Evolutionary conservation across 208 protist genomes (phyloP).

Genomic region (Acanthamoeba divionensis): DNA sequence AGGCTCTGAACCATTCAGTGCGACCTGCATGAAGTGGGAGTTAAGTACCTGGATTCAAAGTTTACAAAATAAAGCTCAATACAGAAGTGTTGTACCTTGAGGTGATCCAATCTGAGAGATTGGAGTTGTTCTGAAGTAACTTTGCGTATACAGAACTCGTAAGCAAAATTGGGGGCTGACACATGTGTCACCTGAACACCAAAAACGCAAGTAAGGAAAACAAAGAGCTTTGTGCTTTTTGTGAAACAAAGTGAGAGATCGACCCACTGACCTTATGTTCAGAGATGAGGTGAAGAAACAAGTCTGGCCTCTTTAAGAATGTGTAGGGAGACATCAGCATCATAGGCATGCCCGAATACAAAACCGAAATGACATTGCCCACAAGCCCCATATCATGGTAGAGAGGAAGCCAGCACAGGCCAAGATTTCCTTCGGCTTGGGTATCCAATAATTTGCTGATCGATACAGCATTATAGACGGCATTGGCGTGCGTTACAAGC

Average conservation of each 20-base stretch:
- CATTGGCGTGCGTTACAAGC: constrained; percentile 11
- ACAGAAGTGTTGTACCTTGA: too few relatives aligned
- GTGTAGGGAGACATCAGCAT: not conserved
- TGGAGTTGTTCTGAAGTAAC: too few relatives aligned
- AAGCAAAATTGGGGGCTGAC: not conserved
- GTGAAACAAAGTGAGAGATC: too few relatives aligned
- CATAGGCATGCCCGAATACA: constrained; percentile 34
- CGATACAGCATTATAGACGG: not conserved
- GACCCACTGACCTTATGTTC: too few relatives aligned
- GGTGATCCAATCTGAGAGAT: too few relatives aligned
- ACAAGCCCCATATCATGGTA: constrained; percentile 36
- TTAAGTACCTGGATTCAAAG: too few relatives aligned
- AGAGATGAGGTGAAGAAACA: not conserved
- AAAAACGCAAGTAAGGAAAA: too few relatives aligned
- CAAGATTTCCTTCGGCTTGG: not conserved
- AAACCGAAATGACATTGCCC: not conserved
- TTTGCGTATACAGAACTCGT: not conserved
- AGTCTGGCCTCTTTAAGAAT: not conserved
- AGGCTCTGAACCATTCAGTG: not conserved
- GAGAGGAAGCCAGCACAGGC: constrained; percentile 14
- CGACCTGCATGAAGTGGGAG: too few relatives aligned
- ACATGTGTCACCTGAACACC: constrained; percentile 20
- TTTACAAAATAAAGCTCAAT: too few relatives aligned
- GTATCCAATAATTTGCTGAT: constrained; percentile 1
- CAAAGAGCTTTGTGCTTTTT: too few relatives aligned